A percentile compares a stretch with the other conserved stretches of the same genome.
These are phyloP conservation scores for Carex parvula DNA, from an alignment of 176 grass and related monocot species.

Conservation along the genomic window DNA sequence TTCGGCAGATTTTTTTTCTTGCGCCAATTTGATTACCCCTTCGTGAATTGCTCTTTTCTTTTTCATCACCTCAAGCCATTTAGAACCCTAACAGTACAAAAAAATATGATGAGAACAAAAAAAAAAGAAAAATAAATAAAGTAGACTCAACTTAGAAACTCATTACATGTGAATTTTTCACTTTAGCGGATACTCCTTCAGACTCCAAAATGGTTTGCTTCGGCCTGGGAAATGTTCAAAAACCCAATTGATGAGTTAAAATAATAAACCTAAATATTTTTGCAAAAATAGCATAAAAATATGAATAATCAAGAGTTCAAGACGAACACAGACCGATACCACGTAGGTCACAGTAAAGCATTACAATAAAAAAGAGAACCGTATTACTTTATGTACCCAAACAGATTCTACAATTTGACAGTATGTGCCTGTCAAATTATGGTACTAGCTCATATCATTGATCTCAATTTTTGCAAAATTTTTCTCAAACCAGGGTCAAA, in stretches of 20 bases:
- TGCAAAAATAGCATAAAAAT: neutral
- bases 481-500: neutral
- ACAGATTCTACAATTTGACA: neutral
- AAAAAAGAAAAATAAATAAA: conserved; percentile 17
- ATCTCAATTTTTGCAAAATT: neutral
- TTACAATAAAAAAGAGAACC: conserved; percentile 5
- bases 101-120: conserved; percentile 14
- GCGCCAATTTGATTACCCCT: conserved; percentile 69
- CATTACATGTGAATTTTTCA: conserved; percentile 61
- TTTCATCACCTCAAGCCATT: conserved; percentile 89
- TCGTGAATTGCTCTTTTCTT: conserved; percentile 90
- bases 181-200: conserved; percentile 77
- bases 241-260: conserved; percentile 13
- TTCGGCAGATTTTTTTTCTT: conserved; percentile 54
- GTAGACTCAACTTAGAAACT: neutral
- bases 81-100: conserved; percentile 48
- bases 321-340: neutral
- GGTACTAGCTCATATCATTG: neutral
- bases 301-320: neutral
- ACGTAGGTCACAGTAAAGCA: neutral
- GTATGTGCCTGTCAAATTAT: neutral
- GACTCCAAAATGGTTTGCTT: conserved; percentile 98
- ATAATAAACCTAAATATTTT: neutral
- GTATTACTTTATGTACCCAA: neutral
- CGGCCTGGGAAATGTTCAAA: conserved; percentile 46